phyloP scores from a whole-genome alignment of 257 asterid species.

The Nicotiana noctiflora region DNA sequence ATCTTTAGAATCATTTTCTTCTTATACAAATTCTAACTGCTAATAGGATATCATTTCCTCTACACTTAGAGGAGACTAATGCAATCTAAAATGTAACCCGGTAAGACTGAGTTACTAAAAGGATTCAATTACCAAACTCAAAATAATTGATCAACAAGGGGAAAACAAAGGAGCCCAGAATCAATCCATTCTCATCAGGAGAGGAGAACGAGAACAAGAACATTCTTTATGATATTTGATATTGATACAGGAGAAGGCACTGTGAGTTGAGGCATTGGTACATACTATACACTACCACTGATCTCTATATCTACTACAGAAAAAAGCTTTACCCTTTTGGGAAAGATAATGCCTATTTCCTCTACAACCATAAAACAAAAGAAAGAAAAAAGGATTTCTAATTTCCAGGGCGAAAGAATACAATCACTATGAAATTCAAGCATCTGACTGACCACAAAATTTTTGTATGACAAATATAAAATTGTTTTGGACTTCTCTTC shows the following conservation, averaged over 20 bases:
- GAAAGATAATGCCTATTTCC: background rate
- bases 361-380: background rate
- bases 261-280: background rate
- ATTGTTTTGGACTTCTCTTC: background rate
- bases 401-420: slow-evolving; percentile 1
- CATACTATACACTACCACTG: background rate
- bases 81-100: background rate
- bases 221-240: background rate
- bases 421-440: background rate
- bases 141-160: background rate
- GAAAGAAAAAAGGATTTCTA: background rate
- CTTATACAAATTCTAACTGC: no score
- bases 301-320: background rate
- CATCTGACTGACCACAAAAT: background rate
- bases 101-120: background rate
- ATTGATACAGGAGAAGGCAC: background rate
- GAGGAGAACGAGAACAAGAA: background rate
- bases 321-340: background rate
- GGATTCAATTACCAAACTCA: background rate
- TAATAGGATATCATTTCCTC: no score
- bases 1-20: no score
- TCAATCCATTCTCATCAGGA: background rate
- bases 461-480: background rate
- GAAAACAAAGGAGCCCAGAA: no score
- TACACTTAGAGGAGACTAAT: no score